Evolutionary conservation across 306 rosid species (phyloP), one percentile per base, ranked within the genome.

Genomic region (Prunus persica): DNA sequence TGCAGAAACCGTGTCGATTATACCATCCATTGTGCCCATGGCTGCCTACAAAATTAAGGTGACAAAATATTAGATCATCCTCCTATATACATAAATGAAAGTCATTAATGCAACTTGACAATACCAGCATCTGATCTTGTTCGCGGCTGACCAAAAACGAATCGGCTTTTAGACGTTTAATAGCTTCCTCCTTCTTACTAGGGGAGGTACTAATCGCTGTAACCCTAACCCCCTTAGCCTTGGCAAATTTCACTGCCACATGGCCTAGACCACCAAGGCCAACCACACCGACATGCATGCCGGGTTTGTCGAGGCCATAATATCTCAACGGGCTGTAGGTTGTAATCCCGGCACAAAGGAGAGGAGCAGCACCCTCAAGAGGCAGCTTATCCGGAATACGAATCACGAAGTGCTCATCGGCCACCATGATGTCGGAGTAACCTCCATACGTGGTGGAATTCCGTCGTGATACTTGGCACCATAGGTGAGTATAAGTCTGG

Each of bases 1-100:
- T 1, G 79, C 85, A 9, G 85, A 82, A 20, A 82, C 85, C 0
- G 85, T 77, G 32, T 86, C 87, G 1, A 81, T 71, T 30, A 86
- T 77, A 28, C 88, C 88, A 41, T 81, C 88, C 77, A 85, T 6
- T 2, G 84, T 82, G 10, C 78, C 74, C 51, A 7, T 34, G 10
- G 69, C 78, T 54, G 74, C 83, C 89, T 82, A 49, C 14, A 47
- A 50, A 49, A 51, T 78, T 55, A 24, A 43, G 54, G 30, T 10
- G 63, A 20, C 51, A 63, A 38, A 67, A 4, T 1, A 51, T 34
- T 34, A 6, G 8, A 34, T 34, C 41, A 34, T 34, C 41, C 41
- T 34, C 41, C 41, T 6, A 5, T 34, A 34, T 34, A 34, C 41
- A 34, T 34, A 34, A 34, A 34, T 6, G 41, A 34, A 34, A 5